Base-by-base conservation (phyloP, 1,139 yeast genomes). In the Kodamaea alishanica region DNA sequence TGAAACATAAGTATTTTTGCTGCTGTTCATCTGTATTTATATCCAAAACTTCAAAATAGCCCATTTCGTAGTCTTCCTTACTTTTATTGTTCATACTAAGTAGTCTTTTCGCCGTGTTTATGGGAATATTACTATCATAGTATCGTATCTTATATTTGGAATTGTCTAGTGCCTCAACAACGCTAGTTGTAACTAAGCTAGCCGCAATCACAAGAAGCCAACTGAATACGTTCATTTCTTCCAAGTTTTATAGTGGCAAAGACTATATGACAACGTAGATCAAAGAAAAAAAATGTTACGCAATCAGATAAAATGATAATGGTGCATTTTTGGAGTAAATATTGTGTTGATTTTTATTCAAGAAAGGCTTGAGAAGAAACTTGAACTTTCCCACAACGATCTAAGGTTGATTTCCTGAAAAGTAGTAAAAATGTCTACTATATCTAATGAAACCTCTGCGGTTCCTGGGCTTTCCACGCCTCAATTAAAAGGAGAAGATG, bases 381-480 rank as follows among this genome's bases (percentile, higher is more conserved):
- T 3, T 15, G 3, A 15, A 15, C 20, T 15, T n/a, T n/a, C n/a
- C n/a, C n/a, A n/a, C n/a, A n/a, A 4, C 20, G 20, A 15, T 15
- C 20, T 15, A 15, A 15, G 20, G 4, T 8, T n/a, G 24, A 9
- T 26, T 5, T 8, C 9, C n/a, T 8, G 4, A 23, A 8, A 7
- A 20, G 8, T 8, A 23, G 12, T 8, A 10, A 31, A 31, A n/a
- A 32, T 32, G 35, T 32, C 35, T 25, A 10, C 38, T 9, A 31
- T 35, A 9, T 35, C 38, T 27, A 31, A 32, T 11, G 46, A 44
- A 26, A 15, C 32, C 11, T 30, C 45, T 9, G 33, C 44, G 5
- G 45, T 45, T 6, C 39, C 46, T 5, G 51, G 48, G 8, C 46
- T 47, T 8, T 38, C 46, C 10, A 47, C 50, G 6, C 44, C 47